Evolutionary conservation across 1,284 basidiomycete species (phyloP).

Genomic region (Coriolopsis trogii): DNA sequence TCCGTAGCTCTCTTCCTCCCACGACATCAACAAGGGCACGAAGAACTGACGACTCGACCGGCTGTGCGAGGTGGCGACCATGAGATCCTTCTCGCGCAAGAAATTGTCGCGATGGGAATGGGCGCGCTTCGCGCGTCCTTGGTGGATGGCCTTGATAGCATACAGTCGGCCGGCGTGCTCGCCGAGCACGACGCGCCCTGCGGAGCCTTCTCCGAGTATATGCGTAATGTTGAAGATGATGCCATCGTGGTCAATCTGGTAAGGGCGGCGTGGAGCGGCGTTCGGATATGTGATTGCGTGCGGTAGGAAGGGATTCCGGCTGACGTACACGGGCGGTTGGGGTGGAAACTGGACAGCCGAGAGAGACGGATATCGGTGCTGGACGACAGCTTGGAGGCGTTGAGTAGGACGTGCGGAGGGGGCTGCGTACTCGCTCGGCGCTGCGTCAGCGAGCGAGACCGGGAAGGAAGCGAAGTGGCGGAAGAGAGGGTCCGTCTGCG

Average conservation of each 20-base stretch:
- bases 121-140: neutral
- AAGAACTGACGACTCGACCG: slow-evolving; percentile 4
- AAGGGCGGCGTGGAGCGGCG: neutral
- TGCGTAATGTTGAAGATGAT: neutral
- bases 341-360: no score
- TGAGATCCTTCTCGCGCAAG: slow-evolving; percentile 9
- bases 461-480: no score
- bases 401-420: no score
- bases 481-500: no score
- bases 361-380: no score
- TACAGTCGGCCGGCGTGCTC: neutral
- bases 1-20: slow-evolving; percentile 17
- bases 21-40: slow-evolving; percentile 19
- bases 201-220: neutral
- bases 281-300: neutral
- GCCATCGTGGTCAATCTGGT: neutral
- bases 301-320: neutral
- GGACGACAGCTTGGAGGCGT: no score
- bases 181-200: slow-evolving; percentile 8
- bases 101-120: neutral
- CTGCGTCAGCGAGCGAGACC: no score
- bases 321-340: no score
- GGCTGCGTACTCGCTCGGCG: no score
- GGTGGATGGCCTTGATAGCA: slow-evolving; percentile 16
- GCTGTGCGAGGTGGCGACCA: neutral